Conservation (phyloP, 2,329 filamentous ascomycete genomes). For the Fusarium sp. region DNA sequence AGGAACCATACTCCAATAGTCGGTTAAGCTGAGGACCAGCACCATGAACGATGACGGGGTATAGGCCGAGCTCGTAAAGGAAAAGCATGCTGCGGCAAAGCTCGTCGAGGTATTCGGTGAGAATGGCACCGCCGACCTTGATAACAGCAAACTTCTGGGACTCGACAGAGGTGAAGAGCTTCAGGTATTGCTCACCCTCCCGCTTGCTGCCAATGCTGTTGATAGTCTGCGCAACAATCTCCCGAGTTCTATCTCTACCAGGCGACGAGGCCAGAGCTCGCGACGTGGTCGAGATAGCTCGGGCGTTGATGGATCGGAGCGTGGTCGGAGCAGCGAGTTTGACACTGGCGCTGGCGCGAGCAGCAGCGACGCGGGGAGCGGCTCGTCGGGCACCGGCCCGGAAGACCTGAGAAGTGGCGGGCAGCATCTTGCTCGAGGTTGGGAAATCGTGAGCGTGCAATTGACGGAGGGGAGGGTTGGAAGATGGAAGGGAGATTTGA, state of each 20-base stretch:
- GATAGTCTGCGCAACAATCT: conserved; percentile 69
- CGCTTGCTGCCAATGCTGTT: conserved; percentile 97
- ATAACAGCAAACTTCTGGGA: conserved; percentile 98
- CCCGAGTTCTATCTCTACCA: conserved; percentile 49
- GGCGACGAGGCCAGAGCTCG: conserved; percentile 38
- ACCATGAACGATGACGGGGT: conserved; percentile 95
- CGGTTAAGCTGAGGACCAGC: conserved; percentile 95
- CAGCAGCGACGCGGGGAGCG: conserved; percentile 48
- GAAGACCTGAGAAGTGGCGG: conserved; percentile 57
- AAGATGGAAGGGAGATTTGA: conserved; percentile 5
- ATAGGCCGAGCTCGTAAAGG: conserved; percentile 93
- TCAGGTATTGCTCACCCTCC: conserved; percentile 97
- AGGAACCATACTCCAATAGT: no score
- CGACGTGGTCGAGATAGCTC: conserved; percentile 45
- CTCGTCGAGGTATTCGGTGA: conserved; percentile 93
- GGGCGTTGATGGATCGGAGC: conserved; percentile 46
- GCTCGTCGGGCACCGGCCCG: conserved; percentile 60
- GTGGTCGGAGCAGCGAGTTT: conserved; percentile 39
- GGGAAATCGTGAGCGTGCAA: conserved; percentile 21
- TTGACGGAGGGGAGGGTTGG: conserved; percentile 16
- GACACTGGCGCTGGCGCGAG: conserved; percentile 34
- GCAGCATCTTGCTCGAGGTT: conserved; percentile 55
- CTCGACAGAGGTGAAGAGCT: conserved; percentile 95
- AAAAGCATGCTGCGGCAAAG: conserved; percentile 91
- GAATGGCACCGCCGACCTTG: conserved; percentile 96